Conservation (phyloP, 495 filamentous ascomycete genomes). For the Aspergillus campestris region DNA sequence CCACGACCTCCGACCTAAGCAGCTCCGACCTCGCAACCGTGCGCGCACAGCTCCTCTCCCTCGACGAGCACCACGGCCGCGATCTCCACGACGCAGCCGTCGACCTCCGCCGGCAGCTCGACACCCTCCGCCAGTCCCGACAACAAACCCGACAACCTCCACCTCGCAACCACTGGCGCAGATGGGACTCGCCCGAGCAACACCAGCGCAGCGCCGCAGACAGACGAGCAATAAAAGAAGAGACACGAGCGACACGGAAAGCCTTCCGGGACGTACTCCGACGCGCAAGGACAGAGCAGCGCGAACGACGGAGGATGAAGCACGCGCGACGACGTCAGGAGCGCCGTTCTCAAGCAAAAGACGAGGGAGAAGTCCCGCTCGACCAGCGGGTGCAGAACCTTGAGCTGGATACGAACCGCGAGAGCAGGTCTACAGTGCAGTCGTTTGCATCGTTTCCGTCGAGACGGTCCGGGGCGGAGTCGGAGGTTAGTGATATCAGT, state of each 20-base stretch:
- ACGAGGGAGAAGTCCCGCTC: constrained; percentile 1
- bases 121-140: constrained; percentile 29
- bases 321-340: constrained; percentile 17
- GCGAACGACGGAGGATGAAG: constrained; percentile 19
- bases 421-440: constrained; percentile 7
- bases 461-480: constrained; percentile 10
- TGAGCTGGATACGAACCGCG: constrained; percentile 10
- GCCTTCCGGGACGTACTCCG: constrained; percentile 34
- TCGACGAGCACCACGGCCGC: constrained; percentile 34
- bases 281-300: constrained; percentile 33
- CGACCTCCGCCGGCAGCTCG: constrained; percentile 31
- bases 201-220: constrained; percentile 24
- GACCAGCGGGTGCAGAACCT: constrained; percentile 17
- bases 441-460: constrained; percentile 6
- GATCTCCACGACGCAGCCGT: constrained; percentile 32
- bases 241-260: constrained; percentile 29
- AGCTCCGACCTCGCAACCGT: constrained; percentile 34
- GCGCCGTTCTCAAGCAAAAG: constrained; percentile 5
- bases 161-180: constrained; percentile 21
- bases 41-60: constrained; percentile 30
- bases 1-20: constrained; percentile 33
- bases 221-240: constrained; percentile 29
- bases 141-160: constrained; percentile 17
- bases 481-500: constrained; percentile 16
- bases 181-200: constrained; percentile 35